Evolutionary conservation across 805 yeast genomes (phyloP).

Genomic region (Tetrapisispora pingtungensis): DNA sequence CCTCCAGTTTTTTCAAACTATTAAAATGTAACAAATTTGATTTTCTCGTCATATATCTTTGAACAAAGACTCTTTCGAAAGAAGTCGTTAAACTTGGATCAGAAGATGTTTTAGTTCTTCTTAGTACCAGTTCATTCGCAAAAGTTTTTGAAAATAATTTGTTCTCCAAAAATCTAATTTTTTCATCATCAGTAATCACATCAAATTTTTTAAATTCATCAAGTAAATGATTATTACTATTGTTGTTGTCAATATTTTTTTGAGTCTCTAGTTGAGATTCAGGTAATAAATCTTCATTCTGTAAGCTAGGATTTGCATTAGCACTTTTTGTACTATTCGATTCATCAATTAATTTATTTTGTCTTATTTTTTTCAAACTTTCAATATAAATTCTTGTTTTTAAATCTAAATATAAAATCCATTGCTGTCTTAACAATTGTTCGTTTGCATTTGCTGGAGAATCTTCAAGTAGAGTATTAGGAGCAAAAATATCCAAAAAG

Average conservation of each 20-base stretch:
- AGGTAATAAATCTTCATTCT: background rate
- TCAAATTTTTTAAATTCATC: background rate
- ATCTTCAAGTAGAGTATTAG: constrained; percentile 33
- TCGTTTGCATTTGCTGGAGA: constrained; percentile 26
- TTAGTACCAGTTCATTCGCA: constrained; percentile 30
- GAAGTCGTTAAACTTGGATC: constrained; percentile 41
- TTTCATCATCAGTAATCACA: constrained; percentile 1
- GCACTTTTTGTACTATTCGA: background rate
- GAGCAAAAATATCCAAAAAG: constrained; percentile 81
- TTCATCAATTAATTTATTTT: constrained; percentile 3
- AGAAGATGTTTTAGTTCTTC: constrained; percentile 5
- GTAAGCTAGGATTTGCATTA: too few species aligned
- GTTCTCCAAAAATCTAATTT: constrained; percentile 17
- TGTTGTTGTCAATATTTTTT: constrained; percentile 30
- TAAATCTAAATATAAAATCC: constrained; percentile 67
- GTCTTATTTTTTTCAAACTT: constrained; percentile 46
- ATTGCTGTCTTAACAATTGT: constrained; percentile 67
- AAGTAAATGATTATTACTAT: background rate
- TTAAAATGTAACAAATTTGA: constrained; percentile 42
- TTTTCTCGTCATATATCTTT: constrained; percentile 61
- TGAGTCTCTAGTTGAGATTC: constrained; percentile 5
- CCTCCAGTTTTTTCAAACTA: constrained; percentile 45
- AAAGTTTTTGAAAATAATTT: constrained; percentile 65
- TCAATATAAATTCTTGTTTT: constrained; percentile 94
- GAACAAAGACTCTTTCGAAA: constrained; percentile 69